phyloP scores from a whole-genome alignment of 2,329 filamentous ascomycete genomes.

The Penicillium paneum region DNA sequence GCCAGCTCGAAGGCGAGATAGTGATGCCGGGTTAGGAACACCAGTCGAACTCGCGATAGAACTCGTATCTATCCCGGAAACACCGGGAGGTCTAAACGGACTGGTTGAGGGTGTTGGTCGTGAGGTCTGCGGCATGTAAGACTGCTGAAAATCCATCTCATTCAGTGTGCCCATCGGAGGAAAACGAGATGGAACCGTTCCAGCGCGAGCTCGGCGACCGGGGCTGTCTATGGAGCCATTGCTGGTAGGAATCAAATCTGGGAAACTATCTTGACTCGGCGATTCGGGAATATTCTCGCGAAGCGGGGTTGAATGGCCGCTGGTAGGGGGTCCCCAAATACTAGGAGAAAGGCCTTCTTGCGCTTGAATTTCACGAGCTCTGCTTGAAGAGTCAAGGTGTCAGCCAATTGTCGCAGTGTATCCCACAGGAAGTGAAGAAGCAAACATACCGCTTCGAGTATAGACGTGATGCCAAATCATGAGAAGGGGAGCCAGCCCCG shows the following conservation, averaged over 20 bases:
- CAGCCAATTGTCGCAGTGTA: slow-evolving; percentile 4
- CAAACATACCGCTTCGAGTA: slow-evolving; percentile 83
- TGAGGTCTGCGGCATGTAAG: slow-evolving; percentile 70
- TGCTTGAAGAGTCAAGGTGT: slow-evolving; percentile 38
- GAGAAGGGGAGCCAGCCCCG: slow-evolving; percentile 92
- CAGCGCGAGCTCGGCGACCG: slow-evolving; percentile 78
- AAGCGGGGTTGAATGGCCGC: slow-evolving; percentile 91
- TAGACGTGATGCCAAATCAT: slow-evolving; percentile 76
- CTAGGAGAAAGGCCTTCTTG: slow-evolving; percentile 81
- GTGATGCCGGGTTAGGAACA: slow-evolving; percentile 64
- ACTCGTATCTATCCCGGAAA: slow-evolving; percentile 41
- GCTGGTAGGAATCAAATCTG: slow-evolving; percentile 74
- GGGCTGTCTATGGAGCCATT: slow-evolving; percentile 63
- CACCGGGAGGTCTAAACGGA: slow-evolving; percentile 69
- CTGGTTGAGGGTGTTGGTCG: slow-evolving; percentile 82
- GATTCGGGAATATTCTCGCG: slow-evolving; percentile 98
- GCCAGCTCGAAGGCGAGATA: slow-evolving; percentile 83
- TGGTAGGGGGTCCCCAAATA: slow-evolving; percentile 92
- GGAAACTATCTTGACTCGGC: slow-evolving; percentile 86
- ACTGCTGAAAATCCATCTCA: slow-evolving; percentile 53
- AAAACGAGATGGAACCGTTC: slow-evolving; percentile 93
- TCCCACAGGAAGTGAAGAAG: slow-evolving; percentile 20
- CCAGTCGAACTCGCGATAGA: slow-evolving; percentile 44
- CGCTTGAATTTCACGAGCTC: slow-evolving; percentile 93
- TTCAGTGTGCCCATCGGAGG: slow-evolving; percentile 69